phyloP scores from a whole-genome alignment of 78 protist species.

The slime mould (Dictyostelium discoideum) region dicty_2.7 NC_007088.5:3074001-3074500 shows the following conservation, averaged over 20 bases:
- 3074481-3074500: slow-evolving; percentile 1
- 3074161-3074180: neutral
- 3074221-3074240: slow-evolving; percentile 85
- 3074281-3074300: slow-evolving; percentile 78
- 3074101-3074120: neutral
- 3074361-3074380: slow-evolving; percentile 60
- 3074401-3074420: slow-evolving; percentile 63
- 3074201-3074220: neutral
- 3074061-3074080: neutral
- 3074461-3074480: slow-evolving; percentile 2
- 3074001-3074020: slow-evolving; percentile 4
- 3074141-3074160: slow-evolving; percentile 24
- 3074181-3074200: neutral
- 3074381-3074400: slow-evolving; percentile 32
- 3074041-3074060: neutral
- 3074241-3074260: slow-evolving; percentile 61
- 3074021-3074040: neutral
- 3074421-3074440: slow-evolving; percentile 4
- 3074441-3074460: slow-evolving; percentile 26
- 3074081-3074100: neutral
- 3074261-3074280: slow-evolving; percentile 83
- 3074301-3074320: slow-evolving; percentile 53
- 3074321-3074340: slow-evolving; percentile 89
- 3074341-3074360: slow-evolving; percentile 89
- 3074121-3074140: slow-evolving; percentile 36